phyloP scores from a whole-genome alignment of 306 rosid genomes.

The Cucumis sativus region Cucumber_9930_V3 NC_026657.2:24822501-24823000 shows the following conservation, averaged over 20 bases:
- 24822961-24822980: not conserved
- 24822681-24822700: slow-evolving; percentile 21
- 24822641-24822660: slow-evolving; percentile 29
- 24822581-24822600: slow-evolving; percentile 65
- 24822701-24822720: slow-evolving; percentile 23
- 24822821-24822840: slow-evolving; percentile 62
- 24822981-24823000: not conserved
- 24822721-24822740: slow-evolving; percentile 28
- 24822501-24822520: not conserved
- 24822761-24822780: slow-evolving; percentile 90
- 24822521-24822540: slow-evolving; percentile 15
- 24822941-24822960: not conserved
- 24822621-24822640: slow-evolving; percentile 47
- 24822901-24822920: not conserved
- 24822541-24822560: slow-evolving; percentile 33
- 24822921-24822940: not conserved
- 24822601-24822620: slow-evolving; percentile 51
- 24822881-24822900: slow-evolving; percentile 37
- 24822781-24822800: slow-evolving; percentile 85
- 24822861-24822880: slow-evolving; percentile 31
- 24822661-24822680: slow-evolving; percentile 25
- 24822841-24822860: slow-evolving; percentile 76
- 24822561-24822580: slow-evolving; percentile 99
- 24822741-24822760: slow-evolving; percentile 33
- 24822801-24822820: slow-evolving; percentile 71